Conservation (phyloP, 2,329 filamentous ascomycete genomes). For the Cladosporium oxysporum region DNA sequence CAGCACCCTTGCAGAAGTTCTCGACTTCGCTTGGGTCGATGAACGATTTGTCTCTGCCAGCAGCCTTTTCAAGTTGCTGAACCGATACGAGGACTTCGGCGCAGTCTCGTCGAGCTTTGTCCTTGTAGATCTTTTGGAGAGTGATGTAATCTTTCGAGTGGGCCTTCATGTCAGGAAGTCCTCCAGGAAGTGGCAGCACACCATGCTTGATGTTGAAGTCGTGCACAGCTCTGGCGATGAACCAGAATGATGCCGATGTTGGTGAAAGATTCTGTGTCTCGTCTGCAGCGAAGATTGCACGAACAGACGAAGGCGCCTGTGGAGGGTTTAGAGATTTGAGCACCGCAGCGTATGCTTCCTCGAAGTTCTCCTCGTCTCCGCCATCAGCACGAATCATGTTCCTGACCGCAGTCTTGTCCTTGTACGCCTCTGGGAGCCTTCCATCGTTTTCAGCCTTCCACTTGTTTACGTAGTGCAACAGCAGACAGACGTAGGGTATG, state of each 20-base stretch:
- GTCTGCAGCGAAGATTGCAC: slow-evolving; percentile 75
- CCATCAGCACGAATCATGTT: slow-evolving; percentile 76
- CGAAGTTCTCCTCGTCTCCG: slow-evolving; percentile 81
- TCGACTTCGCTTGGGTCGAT: slow-evolving; percentile 77
- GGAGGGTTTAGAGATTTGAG: slow-evolving; percentile 78
- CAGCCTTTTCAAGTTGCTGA: slow-evolving; percentile 54
- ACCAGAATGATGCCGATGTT: slow-evolving; percentile 74
- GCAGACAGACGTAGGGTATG: slow-evolving; percentile 79
- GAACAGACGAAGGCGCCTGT: slow-evolving; percentile 67
- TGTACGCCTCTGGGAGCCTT: slow-evolving; percentile 69
- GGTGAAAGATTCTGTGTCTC: slow-evolving; percentile 53
- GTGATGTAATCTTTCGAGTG: slow-evolving; percentile 85
- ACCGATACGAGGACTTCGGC: slow-evolving; percentile 71
- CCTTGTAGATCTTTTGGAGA: slow-evolving; percentile 90
- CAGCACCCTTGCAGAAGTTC: slow-evolving; percentile 91
- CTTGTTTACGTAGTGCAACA: slow-evolving; percentile 76
- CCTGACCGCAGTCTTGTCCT: slow-evolving; percentile 83
- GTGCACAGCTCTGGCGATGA: slow-evolving; percentile 78
- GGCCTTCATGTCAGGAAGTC: slow-evolving; percentile 96
- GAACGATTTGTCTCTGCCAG: slow-evolving; percentile 43
- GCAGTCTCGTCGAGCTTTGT: slow-evolving; percentile 76
- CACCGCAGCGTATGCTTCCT: slow-evolving; percentile 85
- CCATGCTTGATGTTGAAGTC: slow-evolving; percentile 73
- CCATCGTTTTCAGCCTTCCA: slow-evolving; percentile 77
- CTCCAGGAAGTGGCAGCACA: slow-evolving; percentile 79